These are phyloP conservation scores for Pichia heedii DNA, from an alignment of 805 yeast species.

Conservation along the genomic window DNA sequence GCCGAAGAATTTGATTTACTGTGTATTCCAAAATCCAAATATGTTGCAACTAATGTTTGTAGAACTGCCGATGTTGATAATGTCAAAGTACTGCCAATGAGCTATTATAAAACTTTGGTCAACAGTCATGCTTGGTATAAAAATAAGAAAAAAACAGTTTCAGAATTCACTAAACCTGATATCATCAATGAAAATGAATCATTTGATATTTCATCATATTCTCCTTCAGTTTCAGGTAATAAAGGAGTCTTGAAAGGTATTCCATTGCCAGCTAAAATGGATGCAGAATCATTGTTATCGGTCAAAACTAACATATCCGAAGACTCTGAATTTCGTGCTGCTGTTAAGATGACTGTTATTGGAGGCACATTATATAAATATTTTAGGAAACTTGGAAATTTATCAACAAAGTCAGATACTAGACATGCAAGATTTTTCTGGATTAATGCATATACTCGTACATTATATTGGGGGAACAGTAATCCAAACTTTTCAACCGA, in stretches of 20 bases:
- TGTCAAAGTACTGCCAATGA: slow-evolving; percentile 55
- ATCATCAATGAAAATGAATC: slow-evolving; percentile 11
- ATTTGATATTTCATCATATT: background rate
- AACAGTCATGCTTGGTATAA: slow-evolving; percentile 32
- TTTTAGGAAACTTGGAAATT: slow-evolving; percentile 66
- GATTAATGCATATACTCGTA: slow-evolving; percentile 91
- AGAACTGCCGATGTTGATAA: slow-evolving; percentile 44
- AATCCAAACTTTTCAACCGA: slow-evolving; percentile 73
- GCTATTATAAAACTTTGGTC: slow-evolving; percentile 52
- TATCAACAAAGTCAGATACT: slow-evolving; percentile 64
- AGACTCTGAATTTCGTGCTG: slow-evolving; percentile 68
- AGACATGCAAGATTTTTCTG: slow-evolving; percentile 92
- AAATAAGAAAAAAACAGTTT: slow-evolving; percentile 8
- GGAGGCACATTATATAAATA: slow-evolving; percentile 88
- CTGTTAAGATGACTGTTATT: slow-evolving; percentile 84
- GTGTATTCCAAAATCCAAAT: slow-evolving; percentile 50
- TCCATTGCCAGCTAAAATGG: background rate
- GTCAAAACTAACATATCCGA: slow-evolving; percentile 59
- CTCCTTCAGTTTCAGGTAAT: slow-evolving; percentile 6
- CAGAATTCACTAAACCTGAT: background rate
- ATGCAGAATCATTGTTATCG: slow-evolving; percentile 17
- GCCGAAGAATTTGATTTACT: slow-evolving; percentile 42
- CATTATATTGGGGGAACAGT: slow-evolving; percentile 79
- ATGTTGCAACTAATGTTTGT: slow-evolving; percentile 53
- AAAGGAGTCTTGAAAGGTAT: background rate